Base-by-base conservation (phyloP, 306 rosid species). In the Pueraria montana region DNA sequence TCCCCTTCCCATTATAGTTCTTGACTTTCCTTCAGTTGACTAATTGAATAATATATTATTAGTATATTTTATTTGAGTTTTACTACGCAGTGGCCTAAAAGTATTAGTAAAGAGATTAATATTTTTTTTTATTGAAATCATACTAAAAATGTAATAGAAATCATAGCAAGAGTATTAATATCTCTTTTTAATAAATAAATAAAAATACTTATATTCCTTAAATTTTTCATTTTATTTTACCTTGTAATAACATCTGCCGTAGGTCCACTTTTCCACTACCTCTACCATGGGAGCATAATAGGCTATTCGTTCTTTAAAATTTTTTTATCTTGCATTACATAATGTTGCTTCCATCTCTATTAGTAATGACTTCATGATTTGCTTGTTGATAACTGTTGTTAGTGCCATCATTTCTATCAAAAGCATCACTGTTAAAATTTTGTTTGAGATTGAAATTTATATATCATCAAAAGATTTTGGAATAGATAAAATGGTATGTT, bases 181-280 rank as follows among this genome's bases (percentile, higher is more conserved):
- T 62, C 11, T 5, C 11, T 61, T 61, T 12, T 27, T 10, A 11
- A 1, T 13, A 21, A 3, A 3, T 0, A 1, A 1, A 24, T 12
- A 30, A 30, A 30, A 30, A 30, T 11, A 1, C 36, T 16, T 30
- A 5, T 27, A 13, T 27, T 58, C 7, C 32, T 58, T 21, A 58
- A 32, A 23, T 10, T 23, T 58, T 58, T 1, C 32, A 26, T 73
- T 61, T 61, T 23, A 52, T 24, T 71, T 81, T 62, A 70, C 71
- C 26, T 52, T 55, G 27, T 40, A 64, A 32, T 61, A 61, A 14
- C 43, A 64, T 23, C 3, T 11, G 18, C 11, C 0, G 8, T 53
- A 36, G 72, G 77, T 38, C 72, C 68, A 74, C 76, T 16, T 52
- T 64, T 45, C 84, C 86, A 85, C 82, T 69, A 52, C 84, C 86